Evolutionary conservation across 257 asterid genomes (phyloP), one percentile per base, ranked within the genome.

Genomic region (Solanum etuberosum): DNA sequence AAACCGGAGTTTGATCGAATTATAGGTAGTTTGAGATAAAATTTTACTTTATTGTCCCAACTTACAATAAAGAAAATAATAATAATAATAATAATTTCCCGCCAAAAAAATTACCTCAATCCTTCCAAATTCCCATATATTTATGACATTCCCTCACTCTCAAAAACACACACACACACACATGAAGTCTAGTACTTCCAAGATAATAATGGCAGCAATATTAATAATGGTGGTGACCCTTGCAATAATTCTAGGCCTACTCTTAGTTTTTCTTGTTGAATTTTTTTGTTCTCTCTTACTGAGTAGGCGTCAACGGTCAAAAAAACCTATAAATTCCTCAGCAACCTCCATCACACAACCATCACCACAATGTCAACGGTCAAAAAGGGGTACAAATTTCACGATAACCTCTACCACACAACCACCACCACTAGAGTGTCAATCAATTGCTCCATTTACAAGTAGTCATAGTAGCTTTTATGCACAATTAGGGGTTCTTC

Each of bases 281-380:
- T 93, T 94, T 85, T 93, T 90, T 88, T 94, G 97, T 85, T 91
- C 96, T n/a, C 88, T 91, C 67, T 89, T 92, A 27, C 86, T 92
- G 25, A 86, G 83, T 40, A 89, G 91, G 6, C 40, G 80, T 3
- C 86, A 65, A 9, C 82, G 78, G 54, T 83, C 40, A 83, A 84
- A 25, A 86, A 65, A 85, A 2, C 9, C 40, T 78, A 5, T 85
- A 38, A 21, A 38, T 37, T n/a, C 31, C 70, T 2, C 85, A 6
- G 7, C 40, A 43, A 32, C 59, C 27, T 18, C 87, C 21, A 2
- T 9, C 13, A 42, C 83, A 77, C 83, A 40, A 77, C 14, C 15
- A 40, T 4, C 83, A 40, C 34, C 51, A 73, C 32, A 70, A 7
- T 29, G 42, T 70, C 42, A 70, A 70, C 25, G 40, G n/a, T 70